Evolutionary conservation across 1,284 basidiomycete species (phyloP).

Genomic region (Pyrrhoderma lamaoense): DNA sequence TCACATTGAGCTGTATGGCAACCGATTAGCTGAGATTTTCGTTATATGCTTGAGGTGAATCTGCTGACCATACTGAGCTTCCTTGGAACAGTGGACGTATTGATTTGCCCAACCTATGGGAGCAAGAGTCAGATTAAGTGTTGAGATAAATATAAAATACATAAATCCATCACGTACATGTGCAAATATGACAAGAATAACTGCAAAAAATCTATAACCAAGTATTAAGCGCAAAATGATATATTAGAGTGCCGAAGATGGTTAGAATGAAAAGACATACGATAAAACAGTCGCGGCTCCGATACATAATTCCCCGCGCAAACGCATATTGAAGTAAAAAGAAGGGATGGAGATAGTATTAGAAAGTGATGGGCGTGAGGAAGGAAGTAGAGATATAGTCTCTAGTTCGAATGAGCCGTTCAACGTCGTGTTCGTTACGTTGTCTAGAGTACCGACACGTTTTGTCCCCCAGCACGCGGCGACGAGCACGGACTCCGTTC

Average conservation of each 20-base stretch:
- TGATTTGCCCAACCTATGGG: conserved; percentile 71
- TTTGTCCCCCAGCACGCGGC: too few species aligned
- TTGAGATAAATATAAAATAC: conserved; percentile 10
- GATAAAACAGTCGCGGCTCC: conserved; percentile 19
- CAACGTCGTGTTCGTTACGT: neutral
- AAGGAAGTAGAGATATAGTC: neutral
- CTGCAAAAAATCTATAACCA: conserved; percentile 45
- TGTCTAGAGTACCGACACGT: neutral
- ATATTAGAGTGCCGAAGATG: neutral
- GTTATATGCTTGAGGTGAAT: conserved; percentile 7
- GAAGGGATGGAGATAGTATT: conserved; percentile 1
- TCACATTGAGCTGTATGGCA: conserved; percentile 49
- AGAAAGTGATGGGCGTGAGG: conserved; percentile 5
- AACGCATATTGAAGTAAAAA: conserved; percentile 12
- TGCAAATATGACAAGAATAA: conserved; percentile 69
- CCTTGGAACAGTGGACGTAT: conserved; percentile 61
- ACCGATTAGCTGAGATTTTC: neutral
- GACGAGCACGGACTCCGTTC: too few species aligned
- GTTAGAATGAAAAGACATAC: conserved; percentile 13
- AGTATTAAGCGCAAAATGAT: neutral
- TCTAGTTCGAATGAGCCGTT: neutral
- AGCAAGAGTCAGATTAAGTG: conserved; percentile 15
- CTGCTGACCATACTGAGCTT: conserved; percentile 60
- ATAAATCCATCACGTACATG: conserved; percentile 61
- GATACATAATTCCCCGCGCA: conserved; percentile 22